Conservation (phyloP, 2,329 filamentous ascomycete species). For the Pseudogymnoascus sp. region DNA sequence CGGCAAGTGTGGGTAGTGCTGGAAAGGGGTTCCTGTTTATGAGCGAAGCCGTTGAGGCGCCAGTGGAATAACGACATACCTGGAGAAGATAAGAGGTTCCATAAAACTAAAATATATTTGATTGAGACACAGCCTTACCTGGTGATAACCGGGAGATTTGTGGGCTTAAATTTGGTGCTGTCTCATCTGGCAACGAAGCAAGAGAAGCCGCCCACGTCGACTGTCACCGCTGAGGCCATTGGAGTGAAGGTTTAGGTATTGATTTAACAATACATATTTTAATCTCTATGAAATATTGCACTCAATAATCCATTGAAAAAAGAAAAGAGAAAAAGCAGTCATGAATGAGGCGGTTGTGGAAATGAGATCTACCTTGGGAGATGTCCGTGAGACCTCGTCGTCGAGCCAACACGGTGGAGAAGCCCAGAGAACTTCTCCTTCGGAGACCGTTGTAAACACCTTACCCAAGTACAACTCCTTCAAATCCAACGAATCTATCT, state of each 20-base stretch:
- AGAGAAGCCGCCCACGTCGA: not conserved
- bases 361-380: not conserved
- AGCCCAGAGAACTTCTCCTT: not conserved
- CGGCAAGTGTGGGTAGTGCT: too few relatives aligned
- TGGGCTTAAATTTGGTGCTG: too few relatives aligned
- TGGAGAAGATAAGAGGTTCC: not conserved
- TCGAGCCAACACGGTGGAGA: slow-evolving; percentile 1
- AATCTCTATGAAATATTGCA: not conserved
- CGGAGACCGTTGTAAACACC: not conserved
- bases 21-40: not conserved
- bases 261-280: not conserved
- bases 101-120: not conserved
- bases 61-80: not conserved
- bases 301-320: not conserved
- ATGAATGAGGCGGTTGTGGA: not conserved
- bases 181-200: not conserved
- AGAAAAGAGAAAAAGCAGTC: not conserved
- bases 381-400: not conserved
- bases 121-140: not conserved
- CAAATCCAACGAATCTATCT: not conserved
- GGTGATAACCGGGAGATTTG: too few relatives aligned
- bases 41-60: not conserved
- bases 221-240: not conserved
- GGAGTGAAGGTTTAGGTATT: not conserved
- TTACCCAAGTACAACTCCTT: not conserved